Percentiles rank a stretch among this genome's conserved stretches.
These are phyloP conservation scores for Melocanna baccifera DNA, from an alignment of 176 grass and related monocot species.

Conservation along the genomic window DNA sequence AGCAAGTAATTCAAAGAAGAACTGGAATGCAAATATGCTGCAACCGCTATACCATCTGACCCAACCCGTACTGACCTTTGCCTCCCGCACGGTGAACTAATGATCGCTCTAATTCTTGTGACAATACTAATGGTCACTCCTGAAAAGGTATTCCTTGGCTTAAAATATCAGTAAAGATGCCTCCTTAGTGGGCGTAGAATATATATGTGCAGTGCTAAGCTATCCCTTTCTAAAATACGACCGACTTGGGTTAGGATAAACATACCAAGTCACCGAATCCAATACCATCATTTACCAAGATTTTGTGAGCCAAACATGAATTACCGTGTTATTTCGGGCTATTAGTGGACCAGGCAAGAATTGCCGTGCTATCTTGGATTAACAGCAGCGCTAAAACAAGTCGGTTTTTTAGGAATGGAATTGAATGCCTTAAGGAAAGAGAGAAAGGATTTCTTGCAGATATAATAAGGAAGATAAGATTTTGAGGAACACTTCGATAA, in stretches of 20 bases:
- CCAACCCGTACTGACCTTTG: conserved; percentile 3
- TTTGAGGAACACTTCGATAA: not conserved
- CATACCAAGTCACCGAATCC: conserved; percentile 25
- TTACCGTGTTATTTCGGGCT: not conserved
- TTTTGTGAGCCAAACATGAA: conserved; percentile 5
- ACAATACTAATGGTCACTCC: not conserved
- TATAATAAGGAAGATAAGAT: not conserved
- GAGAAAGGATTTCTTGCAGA: not conserved
- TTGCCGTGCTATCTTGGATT: not conserved
- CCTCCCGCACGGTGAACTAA: not conserved
- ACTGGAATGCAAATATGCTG: not conserved
- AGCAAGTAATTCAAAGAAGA: not conserved
- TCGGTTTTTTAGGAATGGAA: not conserved
- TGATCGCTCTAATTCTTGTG: not conserved
- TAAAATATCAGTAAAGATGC: not conserved
- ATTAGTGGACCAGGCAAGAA: not conserved
- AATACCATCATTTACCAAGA: conserved; percentile 32
- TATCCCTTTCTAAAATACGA: not conserved
- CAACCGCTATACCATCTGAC: not conserved
- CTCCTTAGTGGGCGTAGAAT: conserved; percentile 16
- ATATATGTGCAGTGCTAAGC: not conserved
- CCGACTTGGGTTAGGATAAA: conserved; percentile 32
- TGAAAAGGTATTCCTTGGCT: conserved; percentile 2
- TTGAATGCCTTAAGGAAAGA: not conserved
- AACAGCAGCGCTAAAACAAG: not conserved